Percentiles rank a stretch among this genome's conserved stretches.
Conservation (phyloP, 441 rosid species). For the Omphalea diandra region DNA sequence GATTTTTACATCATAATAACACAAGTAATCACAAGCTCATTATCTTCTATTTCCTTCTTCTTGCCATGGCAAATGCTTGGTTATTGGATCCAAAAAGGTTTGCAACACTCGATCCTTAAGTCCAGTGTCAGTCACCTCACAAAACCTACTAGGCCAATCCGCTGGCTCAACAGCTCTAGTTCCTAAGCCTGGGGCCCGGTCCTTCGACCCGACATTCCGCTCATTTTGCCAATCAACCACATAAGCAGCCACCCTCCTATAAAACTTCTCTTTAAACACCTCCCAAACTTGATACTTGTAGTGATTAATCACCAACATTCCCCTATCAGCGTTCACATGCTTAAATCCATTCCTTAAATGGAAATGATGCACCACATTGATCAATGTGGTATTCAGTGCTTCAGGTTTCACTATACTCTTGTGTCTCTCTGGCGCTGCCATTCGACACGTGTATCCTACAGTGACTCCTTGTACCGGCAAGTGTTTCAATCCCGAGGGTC, state of each 20-base stretch:
- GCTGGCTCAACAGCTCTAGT: conserved; percentile 69
- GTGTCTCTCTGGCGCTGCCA: conserved; percentile 64
- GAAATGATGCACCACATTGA: conserved; percentile 85
- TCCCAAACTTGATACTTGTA: conserved; percentile 92
- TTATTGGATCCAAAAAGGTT: conserved; percentile 32
- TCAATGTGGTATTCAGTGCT: conserved; percentile 61
- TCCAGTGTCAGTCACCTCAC: conserved; percentile 69
- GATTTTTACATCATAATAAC: neutral
- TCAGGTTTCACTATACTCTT: conserved; percentile 77
- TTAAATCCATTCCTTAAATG: conserved; percentile 49
- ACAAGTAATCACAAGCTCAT: neutral
- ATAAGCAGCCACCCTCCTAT: conserved; percentile 76
- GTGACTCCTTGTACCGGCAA: conserved; percentile 49
- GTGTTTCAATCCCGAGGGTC: conserved; percentile 57
- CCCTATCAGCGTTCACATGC: conserved; percentile 44
- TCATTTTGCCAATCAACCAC: conserved; percentile 86
- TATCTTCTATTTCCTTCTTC: neutral
- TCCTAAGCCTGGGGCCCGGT: conserved; percentile 82
- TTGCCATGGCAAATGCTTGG: conserved; percentile 59
- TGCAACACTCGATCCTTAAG: conserved; percentile 54
- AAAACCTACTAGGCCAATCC: conserved; percentile 70
- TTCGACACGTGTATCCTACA: conserved; percentile 65
- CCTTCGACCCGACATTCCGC: conserved; percentile 74
- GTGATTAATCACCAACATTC: conserved; percentile 63
- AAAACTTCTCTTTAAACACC: conserved; percentile 80